Base-by-base conservation (phyloP, 2,329 filamentous ascomycete species). In the Aspergillus tanneri region DNA sequence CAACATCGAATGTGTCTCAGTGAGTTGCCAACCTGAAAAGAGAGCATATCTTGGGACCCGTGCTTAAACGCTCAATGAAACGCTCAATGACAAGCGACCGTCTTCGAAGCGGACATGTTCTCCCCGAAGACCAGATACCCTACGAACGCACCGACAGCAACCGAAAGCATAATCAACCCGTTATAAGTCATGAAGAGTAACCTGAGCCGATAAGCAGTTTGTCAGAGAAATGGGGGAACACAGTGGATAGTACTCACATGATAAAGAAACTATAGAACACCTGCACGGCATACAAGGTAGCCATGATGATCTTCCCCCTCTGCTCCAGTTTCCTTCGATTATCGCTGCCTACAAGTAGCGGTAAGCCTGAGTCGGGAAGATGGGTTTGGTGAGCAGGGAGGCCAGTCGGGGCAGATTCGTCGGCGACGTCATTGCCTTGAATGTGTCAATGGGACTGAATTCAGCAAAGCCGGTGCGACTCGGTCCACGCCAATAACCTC, bases 151-250 rank as follows among this genome's bases (percentile, higher is more conserved):
- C 93, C 93, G 8, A 95, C 75, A 0, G 87, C 87, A 12, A 97
- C 91, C 3, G 92, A 82, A 57, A 95, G 72, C 93, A 99, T 99
- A 59, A 99, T 85, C 85, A 88, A 95, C 47, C 93, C 93, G 64
- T 99, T 99, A 74, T 99, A 99, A n/a, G 93, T 99, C 93, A 99
- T 99, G 73, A 99, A 99, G 18, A 99, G 74, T 52, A 99, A 78
- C 93, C 92, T 97, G 50, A 5, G 16, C 22, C 32, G 19, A 16
- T 47, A 22, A 49, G 24, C 27, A 38, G n/a, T 47, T n/a, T 47
- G 40, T 28, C 32, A 10, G 23, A 30, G 24, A 14, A 25, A 24
- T 9, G 18, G 42, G 25, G 18, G 24, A 23, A 14, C 32, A 8
- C 37, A 2, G 23, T 19, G 8, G 16, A 45, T 14, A 37, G 7